phyloP scores from a whole-genome alignment of 2,329 filamentous ascomycete genomes.

The Talaromyces sp. region DNA sequence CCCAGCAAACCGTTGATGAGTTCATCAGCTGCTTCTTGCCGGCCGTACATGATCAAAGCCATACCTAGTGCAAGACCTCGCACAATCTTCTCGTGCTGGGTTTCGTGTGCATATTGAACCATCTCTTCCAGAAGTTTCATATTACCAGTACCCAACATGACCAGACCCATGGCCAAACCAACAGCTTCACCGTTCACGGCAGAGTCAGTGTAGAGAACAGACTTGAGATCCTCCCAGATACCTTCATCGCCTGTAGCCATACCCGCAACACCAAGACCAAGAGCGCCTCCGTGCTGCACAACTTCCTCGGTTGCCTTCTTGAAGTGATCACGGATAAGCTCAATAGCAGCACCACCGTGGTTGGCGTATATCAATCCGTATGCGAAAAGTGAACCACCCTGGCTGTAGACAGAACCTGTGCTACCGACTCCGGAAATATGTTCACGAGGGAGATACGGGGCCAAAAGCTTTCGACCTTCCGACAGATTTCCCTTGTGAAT shows the following conservation, averaged over 20 bases:
- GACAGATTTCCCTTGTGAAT: slow-evolving; percentile 94
- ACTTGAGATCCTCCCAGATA: slow-evolving; percentile 88
- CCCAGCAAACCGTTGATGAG: slow-evolving; percentile 90
- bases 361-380: slow-evolving; percentile 97
- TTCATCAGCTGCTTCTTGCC: slow-evolving; percentile 91
- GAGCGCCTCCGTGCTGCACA: slow-evolving; percentile 91
- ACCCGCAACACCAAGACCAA: slow-evolving; percentile 92
- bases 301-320: slow-evolving; percentile 65
- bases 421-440: slow-evolving; percentile 61
- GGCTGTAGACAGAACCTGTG: slow-evolving; percentile 86
- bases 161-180: slow-evolving; percentile 90
- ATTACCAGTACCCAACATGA: slow-evolving; percentile 98
- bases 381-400: slow-evolving; percentile 92
- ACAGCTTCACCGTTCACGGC: slow-evolving; percentile 96
- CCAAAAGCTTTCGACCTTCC: slow-evolving; percentile 87
- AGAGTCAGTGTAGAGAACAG: slow-evolving; percentile 86
- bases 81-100: slow-evolving; percentile 98
- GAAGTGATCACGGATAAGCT: slow-evolving; percentile 49
- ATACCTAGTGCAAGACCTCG: slow-evolving; percentile 93
- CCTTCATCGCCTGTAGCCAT: slow-evolving; percentile 93
- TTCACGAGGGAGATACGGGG: slow-evolving; percentile 85
- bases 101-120: slow-evolving; percentile 97
- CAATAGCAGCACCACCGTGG: slow-evolving; percentile 79
- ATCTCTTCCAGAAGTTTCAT: slow-evolving; percentile 90
- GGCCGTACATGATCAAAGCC: slow-evolving; percentile 96